Percentiles rank a stretch among this genome's conserved stretches.
phyloP scores from a whole-genome alignment of 257 asterid species.

The Cynanchum wilfordii region DNA sequence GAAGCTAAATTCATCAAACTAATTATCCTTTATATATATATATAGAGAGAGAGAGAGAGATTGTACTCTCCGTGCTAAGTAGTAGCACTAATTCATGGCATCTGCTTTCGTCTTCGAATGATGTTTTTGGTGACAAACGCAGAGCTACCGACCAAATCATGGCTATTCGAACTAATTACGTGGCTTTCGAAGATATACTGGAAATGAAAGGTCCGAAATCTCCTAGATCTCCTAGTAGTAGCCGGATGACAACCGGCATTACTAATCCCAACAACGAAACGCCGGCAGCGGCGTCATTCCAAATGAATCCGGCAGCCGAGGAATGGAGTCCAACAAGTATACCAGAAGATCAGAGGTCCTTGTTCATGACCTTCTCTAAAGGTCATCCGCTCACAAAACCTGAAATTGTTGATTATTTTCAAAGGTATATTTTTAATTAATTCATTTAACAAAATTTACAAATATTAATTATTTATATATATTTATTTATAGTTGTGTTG shows the following conservation, averaged over 20 bases:
- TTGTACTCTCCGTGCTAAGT: too few relatives aligned
- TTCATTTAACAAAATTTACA: too few relatives aligned
- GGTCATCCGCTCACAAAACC: slow-evolving; percentile 3
- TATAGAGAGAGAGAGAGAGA: too few relatives aligned
- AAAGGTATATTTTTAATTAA: slow-evolving; percentile 2
- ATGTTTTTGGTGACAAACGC: slow-evolving; percentile 1
- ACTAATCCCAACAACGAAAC: too few relatives aligned
- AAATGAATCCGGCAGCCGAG: slow-evolving; percentile 1
- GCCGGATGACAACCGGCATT: too few relatives aligned
- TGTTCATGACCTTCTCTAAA: slow-evolving; percentile 25
- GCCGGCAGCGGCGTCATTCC: not conserved
- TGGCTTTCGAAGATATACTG: not conserved
- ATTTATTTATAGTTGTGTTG: too few relatives aligned
- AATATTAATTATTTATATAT: too few relatives aligned
- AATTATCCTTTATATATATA: too few relatives aligned
- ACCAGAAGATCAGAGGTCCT: not conserved
- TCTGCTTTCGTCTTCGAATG: not conserved
- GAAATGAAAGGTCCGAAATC: not conserved
- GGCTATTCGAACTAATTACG: not conserved
- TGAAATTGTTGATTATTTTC: slow-evolving; percentile 12
- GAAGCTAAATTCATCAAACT: too few relatives aligned
- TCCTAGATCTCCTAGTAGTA: not conserved
- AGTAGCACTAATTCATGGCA: not conserved
- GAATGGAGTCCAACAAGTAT: not conserved
- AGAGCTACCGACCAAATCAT: not conserved